phyloP scores from a whole-genome alignment of 768 basidiomycete species.

The Phylloporus rhodoxanthus region DNA sequence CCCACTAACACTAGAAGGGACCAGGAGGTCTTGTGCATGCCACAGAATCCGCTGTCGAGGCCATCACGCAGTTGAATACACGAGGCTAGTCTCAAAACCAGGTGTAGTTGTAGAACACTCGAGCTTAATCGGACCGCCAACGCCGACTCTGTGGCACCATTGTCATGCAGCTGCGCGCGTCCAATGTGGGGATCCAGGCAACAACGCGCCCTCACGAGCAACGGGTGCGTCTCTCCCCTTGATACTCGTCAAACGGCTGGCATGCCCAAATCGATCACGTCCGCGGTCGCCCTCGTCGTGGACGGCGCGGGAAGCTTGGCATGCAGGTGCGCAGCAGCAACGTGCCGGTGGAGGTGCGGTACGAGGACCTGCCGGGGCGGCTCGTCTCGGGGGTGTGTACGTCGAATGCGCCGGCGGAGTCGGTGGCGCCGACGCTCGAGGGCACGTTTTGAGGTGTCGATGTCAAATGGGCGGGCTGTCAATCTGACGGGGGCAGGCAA shows the following conservation, averaged over 20 bases:
- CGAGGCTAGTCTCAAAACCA: no score
- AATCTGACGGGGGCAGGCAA: slow-evolving; percentile 32
- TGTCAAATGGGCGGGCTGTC: slow-evolving; percentile 19
- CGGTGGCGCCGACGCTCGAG: slow-evolving; percentile 34
- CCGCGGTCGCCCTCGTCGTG: slow-evolving; percentile 27
- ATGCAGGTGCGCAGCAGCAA: slow-evolving; percentile 34
- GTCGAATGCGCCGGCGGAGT: slow-evolving; percentile 28
- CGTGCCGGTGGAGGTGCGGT: slow-evolving; percentile 21
- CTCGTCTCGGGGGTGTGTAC: slow-evolving; percentile 32
- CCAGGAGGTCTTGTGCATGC: no score
- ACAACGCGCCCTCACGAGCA: no score
- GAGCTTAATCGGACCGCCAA: no score
- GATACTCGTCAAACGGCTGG: background rate
- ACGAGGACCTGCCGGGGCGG: slow-evolving; percentile 6
- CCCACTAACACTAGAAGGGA: no score
- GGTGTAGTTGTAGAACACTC: no score
- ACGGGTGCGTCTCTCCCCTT: background rate
- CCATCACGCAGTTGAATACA: no score
- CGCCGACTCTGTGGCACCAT: no score
- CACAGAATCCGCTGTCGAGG: no score
- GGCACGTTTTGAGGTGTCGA: slow-evolving; percentile 32
- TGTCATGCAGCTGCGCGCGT: no score
- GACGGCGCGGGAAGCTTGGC: slow-evolving; percentile 25
- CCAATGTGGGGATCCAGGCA: no score
- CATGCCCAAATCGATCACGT: slow-evolving; percentile 12